Conservation (phyloP, 2,329 filamentous ascomycete species). For the Alternaria arborescens region DNA sequence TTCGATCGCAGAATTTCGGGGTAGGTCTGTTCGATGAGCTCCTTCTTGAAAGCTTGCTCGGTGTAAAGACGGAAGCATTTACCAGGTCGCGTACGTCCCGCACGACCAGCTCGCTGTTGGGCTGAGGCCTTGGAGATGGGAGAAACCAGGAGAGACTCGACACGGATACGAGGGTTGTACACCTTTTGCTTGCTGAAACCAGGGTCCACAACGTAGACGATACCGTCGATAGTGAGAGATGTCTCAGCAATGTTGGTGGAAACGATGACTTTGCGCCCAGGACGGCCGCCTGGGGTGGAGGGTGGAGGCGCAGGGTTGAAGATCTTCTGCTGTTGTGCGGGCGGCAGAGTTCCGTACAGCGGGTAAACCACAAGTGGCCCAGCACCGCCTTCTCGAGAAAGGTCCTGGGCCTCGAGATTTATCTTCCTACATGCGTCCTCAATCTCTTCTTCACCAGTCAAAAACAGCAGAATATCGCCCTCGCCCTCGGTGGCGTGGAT, state of each 20-base stretch:
- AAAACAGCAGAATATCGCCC: slow-evolving; percentile 91
- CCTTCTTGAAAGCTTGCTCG: slow-evolving; percentile 94
- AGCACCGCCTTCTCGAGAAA: slow-evolving; percentile 88
- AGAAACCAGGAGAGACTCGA: slow-evolving; percentile 96
- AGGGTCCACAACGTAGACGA: slow-evolving; percentile 98
- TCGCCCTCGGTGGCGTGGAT: slow-evolving; percentile 94
- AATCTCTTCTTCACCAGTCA: slow-evolving; percentile 98
- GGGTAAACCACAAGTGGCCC: slow-evolving; percentile 91
- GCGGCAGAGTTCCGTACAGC: slow-evolving; percentile 91
- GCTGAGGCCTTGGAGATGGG: slow-evolving; percentile 98
- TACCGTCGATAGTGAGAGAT: slow-evolving; percentile 95
- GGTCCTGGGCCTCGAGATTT: slow-evolving; percentile 85
- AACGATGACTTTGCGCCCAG: slow-evolving; percentile 93
- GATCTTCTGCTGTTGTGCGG: slow-evolving; percentile 91
- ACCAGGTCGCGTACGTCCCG: slow-evolving; percentile 95
- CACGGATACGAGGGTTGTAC: slow-evolving; percentile 95
- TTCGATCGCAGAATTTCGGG: slow-evolving; percentile 96
- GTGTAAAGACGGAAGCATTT: slow-evolving; percentile 99
- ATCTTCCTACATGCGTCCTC: slow-evolving; percentile 96
- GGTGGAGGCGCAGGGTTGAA: slow-evolving; percentile 87
- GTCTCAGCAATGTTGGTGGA: slow-evolving; percentile 99
- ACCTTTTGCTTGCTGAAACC: slow-evolving; percentile 99
- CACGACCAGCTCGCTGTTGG: slow-evolving; percentile 97
- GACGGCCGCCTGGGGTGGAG: slow-evolving; percentile 75
- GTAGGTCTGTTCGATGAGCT: slow-evolving; percentile 96